Percentiles rank a stretch among this genome's conserved stretches.
Conservation (phyloP, 176 grass and related monocot species). For the Avena insularis region DNA sequence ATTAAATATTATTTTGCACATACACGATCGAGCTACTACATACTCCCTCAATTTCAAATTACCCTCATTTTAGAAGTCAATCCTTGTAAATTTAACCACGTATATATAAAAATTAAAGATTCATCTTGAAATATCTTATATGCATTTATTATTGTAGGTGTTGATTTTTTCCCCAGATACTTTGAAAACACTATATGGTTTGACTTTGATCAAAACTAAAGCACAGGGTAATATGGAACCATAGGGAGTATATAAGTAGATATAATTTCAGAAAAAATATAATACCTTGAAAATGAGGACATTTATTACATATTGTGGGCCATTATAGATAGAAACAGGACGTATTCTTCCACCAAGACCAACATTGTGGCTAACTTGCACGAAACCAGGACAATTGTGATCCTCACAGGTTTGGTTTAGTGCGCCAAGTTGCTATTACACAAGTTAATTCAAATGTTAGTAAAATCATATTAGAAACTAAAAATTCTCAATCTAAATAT, state of each 20-base stretch:
- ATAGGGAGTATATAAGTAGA: background rate
- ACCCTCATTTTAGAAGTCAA: too few relatives aligned
- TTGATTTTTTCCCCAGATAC: too few relatives aligned
- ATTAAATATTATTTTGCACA: too few relatives aligned
- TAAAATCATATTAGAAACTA: background rate
- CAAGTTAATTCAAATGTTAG: background rate
- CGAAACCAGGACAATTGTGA: conserved; percentile 33
- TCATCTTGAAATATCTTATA: too few relatives aligned
- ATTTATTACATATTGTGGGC: conserved; percentile 9
- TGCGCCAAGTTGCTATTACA: background rate
- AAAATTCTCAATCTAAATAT: background rate
- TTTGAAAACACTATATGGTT: too few relatives aligned
- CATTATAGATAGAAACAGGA: conserved; percentile 12
- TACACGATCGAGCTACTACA: too few relatives aligned
- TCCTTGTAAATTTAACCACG: too few relatives aligned
- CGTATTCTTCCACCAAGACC: conserved; percentile 2
- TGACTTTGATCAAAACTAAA: too few relatives aligned
- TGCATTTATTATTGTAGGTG: too few relatives aligned
- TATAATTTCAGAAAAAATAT: background rate
- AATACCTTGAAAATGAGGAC: conserved; percentile 34
- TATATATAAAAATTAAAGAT: too few relatives aligned
- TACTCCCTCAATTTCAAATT: too few relatives aligned
- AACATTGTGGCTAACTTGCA: conserved; percentile 36
- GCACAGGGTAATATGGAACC: too few relatives aligned
- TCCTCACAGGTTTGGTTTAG: background rate